Evolutionary conservation across 2,329 filamentous ascomycete species (phyloP), one percentile per base, ranked within the genome.

Genomic region (Diaporthe citrichinensis): DNA sequence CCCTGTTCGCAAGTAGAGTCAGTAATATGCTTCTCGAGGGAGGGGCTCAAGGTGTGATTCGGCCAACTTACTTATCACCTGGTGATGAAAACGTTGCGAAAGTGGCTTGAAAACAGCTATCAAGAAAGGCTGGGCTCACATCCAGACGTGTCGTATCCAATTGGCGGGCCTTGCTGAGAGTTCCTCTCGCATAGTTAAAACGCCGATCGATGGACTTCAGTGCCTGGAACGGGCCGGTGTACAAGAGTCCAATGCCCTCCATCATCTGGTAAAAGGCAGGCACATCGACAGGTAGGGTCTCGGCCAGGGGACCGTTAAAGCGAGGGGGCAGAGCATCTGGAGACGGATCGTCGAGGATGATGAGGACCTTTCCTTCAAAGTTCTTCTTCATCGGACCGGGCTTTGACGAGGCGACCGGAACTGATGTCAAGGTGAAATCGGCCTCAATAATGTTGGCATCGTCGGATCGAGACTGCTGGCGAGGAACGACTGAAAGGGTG

Each of bases 181-280:
- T 82, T 0, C 81, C 82, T 8, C 82, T 80, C 2, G 84, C 81
- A 61, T 84, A 84, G 53, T 83, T 79, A 59, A 81, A 82, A 3
- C 84, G 83, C 25, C 85, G 81, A 28, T 82, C 75, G 23, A 87
- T 81, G 0, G 81, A 78, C 7, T 77, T 76, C 1, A 87, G 57
- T 0, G 82, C 83, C 51, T 78, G 78, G 76, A 86, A 87, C 0
- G 86, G 84, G 0, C 84, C 84, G 0, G 83, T 81, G 68, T 87
- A 87, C 0, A 76, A 75, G n/a, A 87, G 77, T 0, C 85, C 85
- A 0, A 80, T 83, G 0, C 77, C 78, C 2, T 80, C 78, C 84
- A 87, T 87, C 84, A 85, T 86, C 14, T 79, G 61, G 78, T 87
- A 87, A 69, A 87, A 87, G 0, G 79, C 80, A 1, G 82, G 79